These are phyloP conservation scores for Pharus latifolius DNA, from an alignment of 176 grass and related monocot species.

Conservation along the genomic window DNA sequence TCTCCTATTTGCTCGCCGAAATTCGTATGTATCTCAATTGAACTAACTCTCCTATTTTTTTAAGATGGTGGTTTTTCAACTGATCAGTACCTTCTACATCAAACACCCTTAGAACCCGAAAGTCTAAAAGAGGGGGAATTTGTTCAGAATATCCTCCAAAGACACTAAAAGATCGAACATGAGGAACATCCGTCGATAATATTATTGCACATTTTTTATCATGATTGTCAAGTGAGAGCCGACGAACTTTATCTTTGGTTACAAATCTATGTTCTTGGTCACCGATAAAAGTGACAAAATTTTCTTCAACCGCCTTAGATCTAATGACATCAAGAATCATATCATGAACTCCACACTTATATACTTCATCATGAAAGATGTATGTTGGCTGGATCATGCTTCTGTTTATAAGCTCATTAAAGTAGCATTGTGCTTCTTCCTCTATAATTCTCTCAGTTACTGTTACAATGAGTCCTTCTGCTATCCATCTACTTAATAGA, in stretches of 20 bases:
- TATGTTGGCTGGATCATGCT: conserved; percentile 30
- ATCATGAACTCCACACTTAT: conserved; percentile 30
- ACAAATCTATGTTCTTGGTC: neutral
- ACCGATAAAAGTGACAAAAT: conserved; percentile 17
- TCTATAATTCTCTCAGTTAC: neutral
- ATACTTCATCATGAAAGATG: conserved; percentile 12
- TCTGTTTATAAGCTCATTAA: conserved; percentile 62
- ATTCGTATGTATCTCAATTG: conserved; percentile 29
- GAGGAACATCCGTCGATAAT: conserved; percentile 7
- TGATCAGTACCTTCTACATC: conserved; percentile 30
- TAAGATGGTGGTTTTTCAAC: conserved; percentile 21
- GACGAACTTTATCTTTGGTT: conserved; percentile 3
- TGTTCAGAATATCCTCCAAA: conserved; percentile 12
- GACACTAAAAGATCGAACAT: conserved; percentile 32
- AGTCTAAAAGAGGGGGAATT: conserved; percentile 20
- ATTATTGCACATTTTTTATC: neutral
- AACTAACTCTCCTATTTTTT: conserved; percentile 21
- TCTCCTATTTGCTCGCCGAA: conserved; percentile 6
- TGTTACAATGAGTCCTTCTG: conserved; percentile 31
- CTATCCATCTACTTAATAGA: conserved; percentile 45
- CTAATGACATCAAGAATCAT: conserved; percentile 40
- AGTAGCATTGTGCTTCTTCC: conserved; percentile 44
- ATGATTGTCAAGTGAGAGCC: conserved; percentile 15
- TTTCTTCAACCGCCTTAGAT: conserved; percentile 23
- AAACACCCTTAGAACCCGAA: conserved; percentile 17